Evolutionary conservation across 345 rosid species (phyloP).

Genomic region (Linum tenue): DNA sequence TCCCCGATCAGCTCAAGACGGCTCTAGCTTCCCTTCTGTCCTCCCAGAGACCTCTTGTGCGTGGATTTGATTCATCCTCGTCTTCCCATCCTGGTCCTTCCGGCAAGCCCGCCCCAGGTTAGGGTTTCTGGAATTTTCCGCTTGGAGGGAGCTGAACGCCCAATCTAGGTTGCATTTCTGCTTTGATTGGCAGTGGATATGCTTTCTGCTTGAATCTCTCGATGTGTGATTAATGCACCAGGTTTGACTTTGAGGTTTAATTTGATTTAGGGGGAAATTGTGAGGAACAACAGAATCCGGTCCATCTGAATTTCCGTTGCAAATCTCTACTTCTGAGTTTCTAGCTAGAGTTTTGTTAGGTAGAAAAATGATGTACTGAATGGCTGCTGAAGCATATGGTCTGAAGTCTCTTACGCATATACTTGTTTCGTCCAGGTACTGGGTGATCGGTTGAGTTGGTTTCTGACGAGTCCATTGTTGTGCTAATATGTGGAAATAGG

Average conservation of each 20-base stretch:
- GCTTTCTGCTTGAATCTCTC: no score
- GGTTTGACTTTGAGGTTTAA: not conserved
- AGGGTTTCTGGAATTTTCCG: constrained; percentile 17
- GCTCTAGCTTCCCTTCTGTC: constrained; percentile 42
- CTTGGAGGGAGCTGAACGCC: not conserved
- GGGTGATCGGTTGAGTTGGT: not conserved
- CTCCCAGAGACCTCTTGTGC: constrained; percentile 27
- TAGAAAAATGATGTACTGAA: no score
- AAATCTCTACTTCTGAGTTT: no score
- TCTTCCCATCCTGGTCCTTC: constrained; percentile 34
- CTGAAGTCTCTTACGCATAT: no score
- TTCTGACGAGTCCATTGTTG: not conserved
- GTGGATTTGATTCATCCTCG: constrained; percentile 18
- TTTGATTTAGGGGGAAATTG: not conserved
- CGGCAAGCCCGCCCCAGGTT: constrained; percentile 26
- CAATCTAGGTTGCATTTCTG: not conserved
- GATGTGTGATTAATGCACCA: no score
- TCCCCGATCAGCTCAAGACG: constrained; percentile 54
- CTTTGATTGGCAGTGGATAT: not conserved
- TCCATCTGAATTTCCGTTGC: no score
- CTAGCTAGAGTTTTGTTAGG: no score
- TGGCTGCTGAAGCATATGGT: no score
- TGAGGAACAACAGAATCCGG: no score
- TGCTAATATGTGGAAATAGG: not conserved
- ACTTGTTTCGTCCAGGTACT: not conserved